Evolutionary conservation across 495 filamentous ascomycete genomes (phyloP).

Genomic region (Penicillium silybi): DNA sequence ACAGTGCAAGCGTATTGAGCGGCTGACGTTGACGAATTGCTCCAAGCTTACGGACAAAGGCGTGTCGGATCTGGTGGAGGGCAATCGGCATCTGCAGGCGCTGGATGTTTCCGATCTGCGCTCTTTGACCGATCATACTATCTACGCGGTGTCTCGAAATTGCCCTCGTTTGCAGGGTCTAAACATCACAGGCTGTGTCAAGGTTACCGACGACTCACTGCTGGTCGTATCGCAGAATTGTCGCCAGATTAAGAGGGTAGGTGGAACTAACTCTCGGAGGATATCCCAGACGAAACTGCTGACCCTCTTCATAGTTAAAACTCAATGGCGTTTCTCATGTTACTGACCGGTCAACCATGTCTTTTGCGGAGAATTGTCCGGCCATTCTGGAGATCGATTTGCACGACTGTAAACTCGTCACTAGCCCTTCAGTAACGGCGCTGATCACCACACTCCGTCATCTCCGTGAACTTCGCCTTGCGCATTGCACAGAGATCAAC

Average conservation of each 20-base stretch:
- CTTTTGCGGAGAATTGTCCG: conserved; percentile 82
- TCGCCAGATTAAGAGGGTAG: conserved; percentile 80
- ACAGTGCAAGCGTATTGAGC: conserved; percentile 86
- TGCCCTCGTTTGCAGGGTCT: conserved; percentile 85
- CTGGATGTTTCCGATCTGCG: conserved; percentile 83
- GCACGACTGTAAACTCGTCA: conserved; percentile 75
- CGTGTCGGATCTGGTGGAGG: conserved; percentile 72
- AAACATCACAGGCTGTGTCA: conserved; percentile 83
- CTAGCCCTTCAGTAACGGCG: conserved; percentile 73
- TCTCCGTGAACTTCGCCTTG: conserved; percentile 83
- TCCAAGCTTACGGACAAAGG: conserved; percentile 77
- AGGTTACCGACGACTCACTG: conserved; percentile 81
- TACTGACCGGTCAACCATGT: conserved; percentile 71
- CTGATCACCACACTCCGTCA: conserved; percentile 72
- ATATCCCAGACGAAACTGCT: not conserved
- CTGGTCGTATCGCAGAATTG: conserved; percentile 79
- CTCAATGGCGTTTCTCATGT: conserved; percentile 82
- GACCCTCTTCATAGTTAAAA: conserved; percentile 62
- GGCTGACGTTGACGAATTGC: conserved; percentile 91
- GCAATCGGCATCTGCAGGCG: conserved; percentile 78
- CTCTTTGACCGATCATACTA: conserved; percentile 76
- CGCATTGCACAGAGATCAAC: conserved; percentile 76
- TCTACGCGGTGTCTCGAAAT: conserved; percentile 73
- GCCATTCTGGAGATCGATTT: conserved; percentile 96
- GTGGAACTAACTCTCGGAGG: conserved; percentile 14